Base-by-base conservation (phyloP, 495 filamentous ascomycete species). In the Pyrenula massariospora region DNA sequence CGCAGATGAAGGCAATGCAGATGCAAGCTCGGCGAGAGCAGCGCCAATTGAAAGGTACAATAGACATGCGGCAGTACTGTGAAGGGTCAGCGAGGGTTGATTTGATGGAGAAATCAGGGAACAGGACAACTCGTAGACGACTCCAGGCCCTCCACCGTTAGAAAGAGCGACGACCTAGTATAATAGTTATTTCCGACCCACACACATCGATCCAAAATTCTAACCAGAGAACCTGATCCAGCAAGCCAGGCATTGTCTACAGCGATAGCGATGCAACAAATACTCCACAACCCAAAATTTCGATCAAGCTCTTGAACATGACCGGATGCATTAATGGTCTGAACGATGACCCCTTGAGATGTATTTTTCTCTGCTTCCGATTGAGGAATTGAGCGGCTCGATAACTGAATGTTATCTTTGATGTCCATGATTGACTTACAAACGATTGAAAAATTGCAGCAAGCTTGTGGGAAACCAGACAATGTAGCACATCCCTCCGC, bases 1-100 rank as follows among this genome's bases (percentile, higher is more conserved):
- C 58, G 88, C 88, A 56, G 83, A 85, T 0, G 87, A 89, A 12
- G 89, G 88, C 64, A 94, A 86, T 3, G 86, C 79, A 2, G 88
- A 91, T 23, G 89, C 87, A 59, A 93, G 74, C 73, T 92, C 81
- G 8, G 83, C 81, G 31, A 87, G 78, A 2, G 79, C 83, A 2
- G 80, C 77, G 0, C 75, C 75, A 31, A 80, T 75, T 23, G 79
- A 61, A 59, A 70, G 72, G 59, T 81, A 81, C 53, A 74, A 79
- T n/a, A 77, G 54, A 2, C 73, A 76, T 0, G 76, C 76, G 2
- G 67, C 73, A 10, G 75, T 72, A 24, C 73, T 76, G 42, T 21
- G 50, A 21, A 2, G n/a, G 31, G 31, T 36, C 0, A 24, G 55
- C 60, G 68, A 61, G 25, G 19, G 24, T 66, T 22, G 24, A 59